Evolutionary conservation across 2,329 filamentous ascomycete genomes (phyloP).

Genomic region (Zalaria obscura): DNA sequence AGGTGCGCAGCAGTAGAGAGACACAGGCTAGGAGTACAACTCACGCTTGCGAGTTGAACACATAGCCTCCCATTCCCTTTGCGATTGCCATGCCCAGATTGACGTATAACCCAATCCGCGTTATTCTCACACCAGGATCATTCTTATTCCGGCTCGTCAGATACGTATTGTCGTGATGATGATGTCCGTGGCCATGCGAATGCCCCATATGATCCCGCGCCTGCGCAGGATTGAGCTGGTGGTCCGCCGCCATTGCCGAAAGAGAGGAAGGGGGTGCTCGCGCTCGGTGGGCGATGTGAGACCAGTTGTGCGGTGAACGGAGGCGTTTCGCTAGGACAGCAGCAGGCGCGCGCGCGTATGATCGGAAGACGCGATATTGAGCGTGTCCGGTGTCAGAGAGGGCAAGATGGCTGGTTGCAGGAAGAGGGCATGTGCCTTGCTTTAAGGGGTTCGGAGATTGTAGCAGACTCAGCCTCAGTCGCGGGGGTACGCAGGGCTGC

Average conservation of each 20-base stretch:
- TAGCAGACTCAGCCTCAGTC: neutral
- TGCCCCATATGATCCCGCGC: slow-evolving; percentile 16
- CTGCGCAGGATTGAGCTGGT: slow-evolving; percentile 8
- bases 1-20: too few species aligned
- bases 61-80: slow-evolving; percentile 83
- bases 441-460: neutral
- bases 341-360: neutral
- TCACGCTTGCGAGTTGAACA: slow-evolving; percentile 73
- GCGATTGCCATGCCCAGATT: slow-evolving; percentile 90
- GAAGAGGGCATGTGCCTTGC: neutral
- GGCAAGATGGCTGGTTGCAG: neutral
- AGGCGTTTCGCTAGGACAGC: neutral
- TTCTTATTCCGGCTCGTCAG: slow-evolving; percentile 71
- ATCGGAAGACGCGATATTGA: neutral
- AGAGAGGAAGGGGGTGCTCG: slow-evolving; percentile 4
- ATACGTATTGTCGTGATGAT: slow-evolving; percentile 76
- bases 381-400: neutral
- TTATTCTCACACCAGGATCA: slow-evolving; percentile 89
- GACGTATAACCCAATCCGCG: slow-evolving; percentile 71
- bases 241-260: slow-evolving; percentile 9
- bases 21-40: slow-evolving; percentile 2
- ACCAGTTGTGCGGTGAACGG: slow-evolving; percentile 14
- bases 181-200: slow-evolving; percentile 44
- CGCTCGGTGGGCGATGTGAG: slow-evolving; percentile 15
- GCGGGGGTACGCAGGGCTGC: neutral